Percentiles rank a stretch among this genome's conserved stretches.
Evolutionary conservation across 2,329 filamentous ascomycete genomes (phyloP).

Genomic region (Botrytis byssoidea): DNA sequence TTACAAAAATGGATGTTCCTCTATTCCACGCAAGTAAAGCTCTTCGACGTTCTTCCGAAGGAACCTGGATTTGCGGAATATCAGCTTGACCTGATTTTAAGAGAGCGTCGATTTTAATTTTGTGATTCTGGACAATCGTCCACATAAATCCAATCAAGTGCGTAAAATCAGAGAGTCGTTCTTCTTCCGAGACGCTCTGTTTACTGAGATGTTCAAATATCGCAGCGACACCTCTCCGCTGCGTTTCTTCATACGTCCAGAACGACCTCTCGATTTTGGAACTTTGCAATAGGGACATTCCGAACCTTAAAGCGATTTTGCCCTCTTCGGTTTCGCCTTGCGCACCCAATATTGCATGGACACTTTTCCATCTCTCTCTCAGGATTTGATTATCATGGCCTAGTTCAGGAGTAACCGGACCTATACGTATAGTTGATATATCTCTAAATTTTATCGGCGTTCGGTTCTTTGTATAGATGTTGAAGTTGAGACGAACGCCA

Average conservation of each 20-base stretch:
- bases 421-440: neutral
- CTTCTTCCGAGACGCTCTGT: neutral
- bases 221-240: neutral
- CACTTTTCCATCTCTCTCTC: neutral
- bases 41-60: neutral
- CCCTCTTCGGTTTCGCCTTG: neutral
- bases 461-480: too few relatives aligned
- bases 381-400: neutral
- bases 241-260: neutral
- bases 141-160: neutral
- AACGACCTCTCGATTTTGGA: neutral
- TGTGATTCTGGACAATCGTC: neutral
- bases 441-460: neutral
- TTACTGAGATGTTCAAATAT: neutral
- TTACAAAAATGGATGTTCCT: neutral
- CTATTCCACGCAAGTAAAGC: slow-evolving; percentile 12
- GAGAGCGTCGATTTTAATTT: neutral
- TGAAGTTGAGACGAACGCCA: slow-evolving; percentile 7
- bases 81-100: accelerated
- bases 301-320: neutral
- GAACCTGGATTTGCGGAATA: neutral
- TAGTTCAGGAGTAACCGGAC: neutral
- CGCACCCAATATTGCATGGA: neutral
- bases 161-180: neutral
- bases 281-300: neutral